Evolutionary conservation across 129 eudicot genomes (phyloP), one percentile per base, ranked within the genome.

Genomic region (Pulicaria dysenterica): DNA sequence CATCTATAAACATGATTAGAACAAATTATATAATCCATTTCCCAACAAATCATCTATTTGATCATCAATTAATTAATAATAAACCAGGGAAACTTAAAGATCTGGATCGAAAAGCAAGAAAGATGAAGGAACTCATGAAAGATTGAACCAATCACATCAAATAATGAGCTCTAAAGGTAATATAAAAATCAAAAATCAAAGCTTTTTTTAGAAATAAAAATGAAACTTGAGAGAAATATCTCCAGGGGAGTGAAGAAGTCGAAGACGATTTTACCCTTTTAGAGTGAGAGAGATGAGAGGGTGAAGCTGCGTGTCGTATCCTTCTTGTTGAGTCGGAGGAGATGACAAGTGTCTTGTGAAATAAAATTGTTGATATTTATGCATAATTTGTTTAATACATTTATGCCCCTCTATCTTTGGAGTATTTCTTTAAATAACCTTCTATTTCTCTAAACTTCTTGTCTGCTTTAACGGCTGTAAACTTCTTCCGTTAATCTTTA

Each of bases 321-420:
- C 70, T 65, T 73, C 84, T 87, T 74, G 82, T 77, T 68, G 49
- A 72, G 59, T 70, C 74, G 88, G 75, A 77, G 81, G 80, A 78
- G 83, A 54, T 80, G 95, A 83, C 95, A 88, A 85, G 88, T 88
- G 95, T 83, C 91, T 78, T 11, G 61, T 70, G 36, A 60, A 50
- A 64, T 38, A 19, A 7, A 48, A 10, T 17, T 76, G 75, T 62
- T 55, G 82, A 80, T 17, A 62, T 73, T 80, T 69, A 67, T 69
- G 69, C 62, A 5, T 48, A 10, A 10, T 41, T 53, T 45, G 66
- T 43, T 6, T 49, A 5, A 12, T 70, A 66, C 8, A 64, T 62
- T 1, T 78, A 15, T 31, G 44, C 12, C 70, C 82, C 53, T 43
- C 8, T 12, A 43, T 53, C 43, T 70, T 70, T 70, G 5, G 0